These are phyloP conservation scores for Zygosaccharomyces kombuchaensis DNA, from an alignment of 805 yeast species.

Conservation along the genomic window DNA sequence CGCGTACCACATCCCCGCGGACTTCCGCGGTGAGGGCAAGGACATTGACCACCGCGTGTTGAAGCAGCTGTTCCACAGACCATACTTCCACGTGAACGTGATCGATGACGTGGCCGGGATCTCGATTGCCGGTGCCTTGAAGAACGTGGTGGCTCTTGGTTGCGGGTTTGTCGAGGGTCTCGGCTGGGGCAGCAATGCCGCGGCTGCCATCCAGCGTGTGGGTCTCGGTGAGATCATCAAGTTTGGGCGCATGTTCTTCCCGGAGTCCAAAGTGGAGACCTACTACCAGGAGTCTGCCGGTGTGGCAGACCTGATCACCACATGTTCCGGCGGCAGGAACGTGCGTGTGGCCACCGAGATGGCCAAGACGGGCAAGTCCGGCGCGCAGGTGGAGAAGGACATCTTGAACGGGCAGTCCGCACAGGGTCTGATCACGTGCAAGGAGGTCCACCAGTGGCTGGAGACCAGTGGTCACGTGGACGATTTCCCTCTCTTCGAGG, in stretches of 20 bases:
- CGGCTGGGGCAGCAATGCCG: slow-evolving; percentile 99
- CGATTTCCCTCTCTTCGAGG: slow-evolving; percentile 69
- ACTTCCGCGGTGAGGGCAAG: slow-evolving; percentile 43
- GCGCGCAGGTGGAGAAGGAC: slow-evolving; percentile 77
- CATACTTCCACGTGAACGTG: slow-evolving; percentile 95
- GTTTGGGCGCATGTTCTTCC: slow-evolving; percentile 81
- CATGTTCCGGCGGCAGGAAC: slow-evolving; percentile 97
- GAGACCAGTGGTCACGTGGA: slow-evolving; percentile 40
- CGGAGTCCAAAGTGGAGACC: slow-evolving; percentile 65
- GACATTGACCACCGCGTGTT: slow-evolving; percentile 65
- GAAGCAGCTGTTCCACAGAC: slow-evolving; percentile 89
- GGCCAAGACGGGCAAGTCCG: slow-evolving; percentile 74
- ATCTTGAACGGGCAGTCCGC: slow-evolving; percentile 93
- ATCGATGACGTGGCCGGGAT: slow-evolving; percentile 93
- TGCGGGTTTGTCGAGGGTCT: slow-evolving; percentile 97
- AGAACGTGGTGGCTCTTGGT: slow-evolving; percentile 92
- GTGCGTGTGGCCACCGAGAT: slow-evolving; percentile 83
- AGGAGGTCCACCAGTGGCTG: slow-evolving; percentile 86
- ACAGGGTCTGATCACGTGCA: slow-evolving; percentile 88
- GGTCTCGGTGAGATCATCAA: slow-evolving; percentile 87
- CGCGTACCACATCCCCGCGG: slow-evolving; percentile 74
- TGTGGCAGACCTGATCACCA: slow-evolving; percentile 96
- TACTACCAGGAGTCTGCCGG: slow-evolving; percentile 95
- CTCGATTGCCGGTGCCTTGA: slow-evolving; percentile 93
- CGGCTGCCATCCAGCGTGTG: slow-evolving; percentile 94